Evolutionary conservation across 2,329 filamentous ascomycete genomes (phyloP).

Genomic region (Laburnicola sp.): DNA sequence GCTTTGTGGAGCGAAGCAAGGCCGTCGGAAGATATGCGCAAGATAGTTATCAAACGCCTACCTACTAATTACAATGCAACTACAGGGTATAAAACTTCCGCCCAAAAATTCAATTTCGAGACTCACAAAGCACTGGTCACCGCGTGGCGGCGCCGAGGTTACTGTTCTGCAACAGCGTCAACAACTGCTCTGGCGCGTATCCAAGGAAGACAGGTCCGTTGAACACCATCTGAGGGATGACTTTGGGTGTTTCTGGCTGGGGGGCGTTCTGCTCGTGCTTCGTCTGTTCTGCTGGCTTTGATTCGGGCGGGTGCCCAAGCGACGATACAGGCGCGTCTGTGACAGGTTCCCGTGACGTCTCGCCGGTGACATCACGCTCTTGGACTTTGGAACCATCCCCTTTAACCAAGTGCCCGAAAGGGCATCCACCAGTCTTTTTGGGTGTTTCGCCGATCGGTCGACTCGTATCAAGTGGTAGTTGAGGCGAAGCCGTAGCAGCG

Average conservation of each 20-base stretch:
- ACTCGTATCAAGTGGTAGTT: constrained; percentile 56
- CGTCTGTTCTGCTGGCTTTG: constrained; percentile 16
- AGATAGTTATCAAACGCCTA: constrained; percentile 25
- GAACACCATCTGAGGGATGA: constrained; percentile 74
- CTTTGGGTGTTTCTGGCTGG: constrained; percentile 16
- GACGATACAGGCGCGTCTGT: constrained; percentile 18
- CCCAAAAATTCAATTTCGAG: constrained; percentile 10
- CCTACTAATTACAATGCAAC: constrained; percentile 30
- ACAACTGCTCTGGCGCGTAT: constrained; percentile 57
- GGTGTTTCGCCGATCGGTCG: constrained; percentile 29
- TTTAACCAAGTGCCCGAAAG: constrained; percentile 40
- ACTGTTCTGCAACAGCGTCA: constrained; percentile 41
- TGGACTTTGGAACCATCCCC: constrained; percentile 15
- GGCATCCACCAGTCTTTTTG: constrained; percentile 39
- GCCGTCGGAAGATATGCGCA: constrained; percentile 7
- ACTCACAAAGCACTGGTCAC: constrained; percentile 13
- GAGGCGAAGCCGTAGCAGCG: constrained; percentile 49
- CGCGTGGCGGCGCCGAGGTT: constrained; percentile 38
- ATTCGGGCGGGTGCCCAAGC: constrained; percentile 9
- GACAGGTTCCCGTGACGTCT: constrained; percentile 12
- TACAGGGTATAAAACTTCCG: constrained; percentile 23
- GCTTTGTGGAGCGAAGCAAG: not conserved
- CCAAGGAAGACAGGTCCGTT: constrained; percentile 94
- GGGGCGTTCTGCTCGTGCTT: constrained; percentile 4
- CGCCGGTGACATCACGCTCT: constrained; percentile 3